Evolutionary conservation across 2,329 filamentous ascomycete genomes (phyloP).

Genomic region (Lachnellula subtilissima): DNA sequence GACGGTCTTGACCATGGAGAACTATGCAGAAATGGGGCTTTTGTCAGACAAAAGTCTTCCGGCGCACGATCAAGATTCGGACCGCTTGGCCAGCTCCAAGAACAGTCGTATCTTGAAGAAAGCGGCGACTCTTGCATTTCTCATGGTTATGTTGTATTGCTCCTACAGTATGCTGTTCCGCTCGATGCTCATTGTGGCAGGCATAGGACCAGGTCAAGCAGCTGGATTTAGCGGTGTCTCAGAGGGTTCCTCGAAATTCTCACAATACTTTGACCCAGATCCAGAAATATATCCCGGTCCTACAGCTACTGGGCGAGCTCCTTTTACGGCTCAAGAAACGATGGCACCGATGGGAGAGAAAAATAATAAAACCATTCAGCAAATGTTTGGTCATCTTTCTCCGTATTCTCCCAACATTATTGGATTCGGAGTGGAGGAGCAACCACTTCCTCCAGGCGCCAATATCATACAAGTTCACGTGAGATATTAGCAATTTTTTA

Average conservation of each 20-base stretch:
- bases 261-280: slow-evolving; percentile 59
- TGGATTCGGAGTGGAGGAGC: slow-evolving; percentile 71
- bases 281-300: slow-evolving; percentile 59
- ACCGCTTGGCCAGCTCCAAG: background rate
- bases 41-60: background rate
- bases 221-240: background rate
- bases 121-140: background rate
- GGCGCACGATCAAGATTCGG: background rate
- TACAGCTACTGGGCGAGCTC: slow-evolving; percentile 63
- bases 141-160: slow-evolving; percentile 14
- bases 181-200: background rate
- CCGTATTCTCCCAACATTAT: slow-evolving; percentile 63
- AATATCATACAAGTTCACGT: slow-evolving; percentile 63
- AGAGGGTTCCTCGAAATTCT: slow-evolving; percentile 38
- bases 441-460: slow-evolving; percentile 59
- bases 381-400: slow-evolving; percentile 63
- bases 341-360: slow-evolving; percentile 59
- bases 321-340: slow-evolving; percentile 71
- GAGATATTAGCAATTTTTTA: slow-evolving; percentile 2
- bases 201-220: background rate
- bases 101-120: background rate
- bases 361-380: slow-evolving; percentile 62
- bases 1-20: background rate
- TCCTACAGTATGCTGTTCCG: slow-evolving; percentile 16
- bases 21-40: background rate